Base-by-base conservation (phyloP, 352 stramenopile species). In the Pythium vanterpoolii region DNA sequence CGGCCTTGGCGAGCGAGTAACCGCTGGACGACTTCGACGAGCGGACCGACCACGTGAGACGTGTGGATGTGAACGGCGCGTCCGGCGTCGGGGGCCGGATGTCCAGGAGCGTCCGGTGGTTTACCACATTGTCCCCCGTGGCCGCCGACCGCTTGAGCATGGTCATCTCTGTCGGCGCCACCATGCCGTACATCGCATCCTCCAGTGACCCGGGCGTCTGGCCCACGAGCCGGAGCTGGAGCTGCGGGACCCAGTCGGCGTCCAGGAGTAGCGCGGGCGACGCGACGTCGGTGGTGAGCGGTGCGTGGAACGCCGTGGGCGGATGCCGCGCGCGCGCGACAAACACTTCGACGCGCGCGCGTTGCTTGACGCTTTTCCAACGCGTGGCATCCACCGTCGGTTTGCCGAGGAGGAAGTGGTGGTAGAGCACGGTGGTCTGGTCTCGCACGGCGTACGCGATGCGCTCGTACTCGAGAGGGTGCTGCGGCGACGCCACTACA, bases 181-280 rank as follows among this genome's bases (percentile, higher is more conserved):
- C 57, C 3, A 61, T 74, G 23, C 77, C 77, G 54, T 79, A 86
- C 68, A 87, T 80, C 44, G 81, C 72, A 60, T 90, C 77, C 60
- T 86, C 76, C 10, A 90, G 67, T 27, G 74, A 74, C 2, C 77
- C 77, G 30, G 68, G 45, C 28, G 86, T 72, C 45, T 68, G 68
- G 30, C 76, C 80, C n/a, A 78, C 69, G n/a, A 79, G 54, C 14
- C 81, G 60, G 40, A 89, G 55, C 59, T 71, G 74, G 33, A 72
- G 63, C 26, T 70, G 50, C 60, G 16, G 70, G 69, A 26, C 75
- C 56, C 74, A 49, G 70, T 73, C 28, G 64, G 66, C 14, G 14
- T 30, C 23, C 21, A 16, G 21, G 19, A 48, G 23, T 18, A 24
- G 14, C 3, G 34, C 27, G 7, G n/a, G 10, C 9, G 31, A 14